Percentiles rank a stretch among this genome's conserved stretches.
Evolutionary conservation across 352 stramenopile species (phyloP).

Genomic region (Globisporangium viniferum): DNA sequence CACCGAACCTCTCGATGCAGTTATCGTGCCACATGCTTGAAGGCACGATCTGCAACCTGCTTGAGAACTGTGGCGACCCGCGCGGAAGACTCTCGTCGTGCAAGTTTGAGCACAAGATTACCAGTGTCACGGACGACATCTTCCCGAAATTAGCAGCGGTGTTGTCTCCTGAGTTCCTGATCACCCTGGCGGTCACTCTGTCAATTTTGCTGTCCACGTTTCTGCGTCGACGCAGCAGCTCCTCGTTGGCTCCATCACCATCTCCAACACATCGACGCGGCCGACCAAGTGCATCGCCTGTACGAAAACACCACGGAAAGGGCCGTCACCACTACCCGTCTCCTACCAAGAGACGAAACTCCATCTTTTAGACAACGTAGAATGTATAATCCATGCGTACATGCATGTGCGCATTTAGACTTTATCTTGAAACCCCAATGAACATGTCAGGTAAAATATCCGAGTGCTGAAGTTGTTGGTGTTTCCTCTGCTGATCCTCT

Average conservation of each 20-base stretch:
- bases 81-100: conserved; percentile 61
- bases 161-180: conserved; percentile 55
- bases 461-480: conserved; percentile 17
- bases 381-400: conserved; percentile 7
- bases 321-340: conserved; percentile 3
- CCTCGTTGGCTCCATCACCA: conserved; percentile 27
- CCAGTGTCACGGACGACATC: conserved; percentile 68
- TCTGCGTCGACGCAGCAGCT: conserved; percentile 38
- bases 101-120: conserved; percentile 75
- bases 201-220: conserved; percentile 66
- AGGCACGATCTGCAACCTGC: conserved; percentile 80
- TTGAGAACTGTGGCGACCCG: conserved; percentile 73
- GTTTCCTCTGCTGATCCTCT: conserved; percentile 13
- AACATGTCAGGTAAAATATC: conserved; percentile 25
- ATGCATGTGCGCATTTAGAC: conserved; percentile 8
- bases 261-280: conserved; percentile 27
- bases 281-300: conserved; percentile 24
- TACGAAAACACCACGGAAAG: background rate
- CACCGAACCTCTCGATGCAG: conserved; percentile 84
- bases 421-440: conserved; percentile 20
- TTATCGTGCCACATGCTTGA: conserved; percentile 91
- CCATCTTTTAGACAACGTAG: conserved; percentile 38
- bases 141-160: conserved; percentile 40
- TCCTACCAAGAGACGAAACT: conserved; percentile 33
- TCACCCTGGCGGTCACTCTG: conserved; percentile 42